These are phyloP conservation scores for Sicyos edulis DNA, from an alignment of 306 rosid species.

Conservation along the genomic window DNA sequence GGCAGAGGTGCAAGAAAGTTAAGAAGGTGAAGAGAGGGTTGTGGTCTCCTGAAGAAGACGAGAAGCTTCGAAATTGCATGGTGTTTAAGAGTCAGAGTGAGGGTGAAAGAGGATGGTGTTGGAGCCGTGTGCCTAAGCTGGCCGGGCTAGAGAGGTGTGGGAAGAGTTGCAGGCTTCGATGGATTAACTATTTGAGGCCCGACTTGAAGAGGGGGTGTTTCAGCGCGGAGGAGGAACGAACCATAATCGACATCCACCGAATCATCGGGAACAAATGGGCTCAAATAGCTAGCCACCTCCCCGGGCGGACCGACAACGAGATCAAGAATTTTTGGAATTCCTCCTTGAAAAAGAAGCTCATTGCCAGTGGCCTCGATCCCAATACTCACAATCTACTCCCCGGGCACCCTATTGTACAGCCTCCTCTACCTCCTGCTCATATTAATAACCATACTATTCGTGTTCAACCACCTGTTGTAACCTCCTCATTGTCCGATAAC, in stretches of 20 bases:
- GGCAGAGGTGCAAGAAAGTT: conserved; percentile 79
- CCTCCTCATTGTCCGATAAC: too few species aligned
- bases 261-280: conserved; percentile 93
- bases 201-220: conserved; percentile 77
- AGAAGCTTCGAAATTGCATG: conserved; percentile 34
- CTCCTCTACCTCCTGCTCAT: too few species aligned
- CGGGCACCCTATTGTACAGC: background rate
- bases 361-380: conserved; percentile 81
- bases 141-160: conserved; percentile 88
- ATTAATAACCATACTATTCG: too few species aligned
- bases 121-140: conserved; percentile 74
- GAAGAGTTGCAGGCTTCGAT: conserved; percentile 79
- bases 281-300: conserved; percentile 87
- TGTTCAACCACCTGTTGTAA: too few species aligned
- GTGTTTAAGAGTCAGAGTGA: conserved; percentile 13
- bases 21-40: conserved; percentile 77
- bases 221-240: conserved; percentile 63
- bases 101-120: conserved; percentile 52
- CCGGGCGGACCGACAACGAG: conserved; percentile 91
- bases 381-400: conserved; percentile 67
- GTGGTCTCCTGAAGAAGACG: conserved; percentile 98
- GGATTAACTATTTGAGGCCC: conserved; percentile 84
- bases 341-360: conserved; percentile 71
- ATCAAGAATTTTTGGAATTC: conserved; percentile 94
- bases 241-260: conserved; percentile 73